Base-by-base conservation (phyloP, 108 stramenopile species). In the Cylindrotheca closterium region DNA sequence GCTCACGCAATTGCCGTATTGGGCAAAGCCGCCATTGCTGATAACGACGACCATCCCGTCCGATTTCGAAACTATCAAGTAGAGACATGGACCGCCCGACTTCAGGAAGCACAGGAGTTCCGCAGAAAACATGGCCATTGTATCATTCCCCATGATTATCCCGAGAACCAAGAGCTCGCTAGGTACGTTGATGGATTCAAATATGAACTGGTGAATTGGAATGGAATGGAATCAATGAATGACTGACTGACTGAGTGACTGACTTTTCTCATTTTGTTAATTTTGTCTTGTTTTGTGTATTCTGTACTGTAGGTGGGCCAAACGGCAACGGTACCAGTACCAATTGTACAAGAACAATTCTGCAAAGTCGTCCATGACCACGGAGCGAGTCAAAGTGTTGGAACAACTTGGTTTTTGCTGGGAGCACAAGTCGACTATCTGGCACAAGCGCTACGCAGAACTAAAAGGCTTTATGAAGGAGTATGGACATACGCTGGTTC, bases 61-160 rank as follows among this genome's bases (percentile, higher is more conserved):
- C 51, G 22, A 51, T 61, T 49, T 48, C 60, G 60, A 25, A 17
- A 4, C 7, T 29, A 27, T 29, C 60, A 61, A 47, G 17, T 25
- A 47, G 60, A 61, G 25, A 26, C 28, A 12, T 80, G 79, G 79
- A 71, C 67, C 58, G 54, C 71, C 18, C 70, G 74, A 19, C 63
- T 58, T 12, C 57, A 65, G 3, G 81, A 79, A 26, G 53, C 78
- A 4, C n/a, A 50, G 19, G 51, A 62, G 15, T 82, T 74, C 66
- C 60, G 33, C 30, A 23, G 49, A n/a, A 12, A 68, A 23, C 31
- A 75, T 51, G 77, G 48, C 30, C 66, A 80, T 47, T 75, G 70
- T 33, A 37, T 67, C 4, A 73, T 79, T 55, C 79, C 79, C 7
- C 27, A 54, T 21, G 48, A 62, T 24, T 72, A 42, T n/a, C 26